Conservation (phyloP, 306 rosid species). For the Cercis canadensis region DNA sequence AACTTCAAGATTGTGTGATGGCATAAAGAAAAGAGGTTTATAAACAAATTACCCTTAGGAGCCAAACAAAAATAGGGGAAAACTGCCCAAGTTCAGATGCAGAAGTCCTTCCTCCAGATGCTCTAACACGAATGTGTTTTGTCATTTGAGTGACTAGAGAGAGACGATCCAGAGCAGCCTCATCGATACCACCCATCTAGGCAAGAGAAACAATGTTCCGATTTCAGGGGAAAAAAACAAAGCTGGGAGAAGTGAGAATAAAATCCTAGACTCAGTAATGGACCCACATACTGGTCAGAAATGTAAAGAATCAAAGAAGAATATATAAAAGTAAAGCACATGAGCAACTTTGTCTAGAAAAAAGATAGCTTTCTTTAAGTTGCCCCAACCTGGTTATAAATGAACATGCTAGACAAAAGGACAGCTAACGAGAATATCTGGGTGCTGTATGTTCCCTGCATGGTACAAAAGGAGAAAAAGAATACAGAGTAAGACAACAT, state of each 20-base stretch:
- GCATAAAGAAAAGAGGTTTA: not conserved
- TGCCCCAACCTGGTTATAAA: slow-evolving; percentile 87
- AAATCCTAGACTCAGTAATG: slow-evolving; percentile 8
- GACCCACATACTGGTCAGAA: slow-evolving; percentile 23
- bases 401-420: slow-evolving; percentile 92
- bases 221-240: slow-evolving; percentile 28
- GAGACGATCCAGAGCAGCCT: slow-evolving; percentile 90
- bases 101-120: slow-evolving; percentile 77
- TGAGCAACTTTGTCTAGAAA: slow-evolving; percentile 17
- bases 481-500: slow-evolving; percentile 14
- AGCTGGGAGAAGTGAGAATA: slow-evolving; percentile 3
- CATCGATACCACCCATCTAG: slow-evolving; percentile 97
- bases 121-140: slow-evolving; percentile 89
- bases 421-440: slow-evolving; percentile 95
- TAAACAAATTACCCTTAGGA: slow-evolving; percentile 72
- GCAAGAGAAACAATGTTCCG: slow-evolving; percentile 27
- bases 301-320: slow-evolving; percentile 3
- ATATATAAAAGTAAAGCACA: slow-evolving; percentile 11
- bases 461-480: not conserved
- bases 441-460: slow-evolving; percentile 94
- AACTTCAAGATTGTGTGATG: slow-evolving; percentile 1
- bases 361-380: slow-evolving; percentile 20
- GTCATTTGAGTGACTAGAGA: slow-evolving; percentile 97
- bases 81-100: slow-evolving; percentile 88
- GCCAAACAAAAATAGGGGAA: slow-evolving; percentile 96